Evolutionary conservation across 495 filamentous ascomycete species (phyloP), one percentile per base, ranked within the genome.

Genomic region (Apiosordaria backusii): DNA sequence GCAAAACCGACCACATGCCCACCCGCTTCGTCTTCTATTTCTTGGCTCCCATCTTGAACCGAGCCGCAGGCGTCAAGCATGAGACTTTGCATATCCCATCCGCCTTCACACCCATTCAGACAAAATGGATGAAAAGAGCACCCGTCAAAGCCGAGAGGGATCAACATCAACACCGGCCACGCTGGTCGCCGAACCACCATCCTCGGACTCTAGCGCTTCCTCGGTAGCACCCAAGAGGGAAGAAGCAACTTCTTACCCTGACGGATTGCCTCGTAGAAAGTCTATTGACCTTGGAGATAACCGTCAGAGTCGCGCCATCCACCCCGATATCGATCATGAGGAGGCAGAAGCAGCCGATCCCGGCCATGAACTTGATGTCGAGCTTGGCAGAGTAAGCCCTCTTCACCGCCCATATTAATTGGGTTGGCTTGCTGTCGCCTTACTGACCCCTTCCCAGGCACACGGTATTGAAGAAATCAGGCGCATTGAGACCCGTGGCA

Each of bases 281-380:
- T 59, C 57, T 2, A 26, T 59, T 18, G 57, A 59, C 24, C 9
- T n/a, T 5, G 27, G 27, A 35, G n/a, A 61, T 21, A 7, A 61
- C 18, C 9, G 3, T 0, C 35, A 45, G n/a, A 45, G 16, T 6
- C 26, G 27, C 6, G 18, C 24, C n/a, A 29, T 25, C 22, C 6
- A 53, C 26, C 64, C 67, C 0, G 70, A 72, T 15, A 65, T 68
- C 57, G 65, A 69, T 52, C 62, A 66, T 25, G 69, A 64, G 6
- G 68, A 70, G 15, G 67, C 61, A 29, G 68, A 71, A 52, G 67
- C 50, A 4, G 60, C 58, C 9, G 63, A 66, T 9, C 64, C 72
- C 5, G 69, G 67, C 45, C 65, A 67, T 27, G 69, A 64, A 0
- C 67, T 74, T 35, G 72, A 74, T 26, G 64, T 71, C 19, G 72